Percentiles rank a stretch among this genome's conserved stretches.
Evolutionary conservation across 2,329 filamentous ascomycete species (phyloP).

Genomic region (Nemania abortiva): DNA sequence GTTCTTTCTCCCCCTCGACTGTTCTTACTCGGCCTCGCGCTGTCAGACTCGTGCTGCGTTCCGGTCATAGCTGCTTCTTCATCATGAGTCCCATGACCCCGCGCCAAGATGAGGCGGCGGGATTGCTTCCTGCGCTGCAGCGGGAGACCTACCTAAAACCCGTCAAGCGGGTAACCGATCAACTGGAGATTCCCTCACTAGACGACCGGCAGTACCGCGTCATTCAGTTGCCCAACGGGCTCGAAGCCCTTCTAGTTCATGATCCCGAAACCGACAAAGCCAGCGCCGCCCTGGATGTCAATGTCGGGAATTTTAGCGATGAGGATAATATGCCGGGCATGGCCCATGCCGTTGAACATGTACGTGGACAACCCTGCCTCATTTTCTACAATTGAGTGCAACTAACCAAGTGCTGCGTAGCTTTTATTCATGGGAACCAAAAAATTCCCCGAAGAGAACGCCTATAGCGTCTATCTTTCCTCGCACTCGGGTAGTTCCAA

Average conservation of each 20-base stretch:
- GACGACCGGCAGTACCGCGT: conserved; percentile 92
- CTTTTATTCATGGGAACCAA: conserved; percentile 98
- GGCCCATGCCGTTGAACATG: conserved; percentile 95
- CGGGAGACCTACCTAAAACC: conserved; percentile 50
- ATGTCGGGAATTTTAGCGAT: conserved; percentile 96
- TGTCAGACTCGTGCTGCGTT: conserved; percentile 25
- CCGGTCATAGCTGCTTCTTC: conserved; percentile 29
- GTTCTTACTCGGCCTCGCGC: conserved; percentile 23
- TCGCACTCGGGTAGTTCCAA: conserved; percentile 93
- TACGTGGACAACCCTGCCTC: conserved; percentile 51
- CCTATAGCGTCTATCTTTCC: conserved; percentile 92
- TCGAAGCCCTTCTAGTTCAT: conserved; percentile 93
- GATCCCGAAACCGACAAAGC: conserved; percentile 97
- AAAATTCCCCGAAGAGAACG: conserved; percentile 97
- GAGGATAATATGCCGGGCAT: conserved; percentile 91
- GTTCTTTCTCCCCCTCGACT: conserved; percentile 21
- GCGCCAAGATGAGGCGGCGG: conserved; percentile 46
- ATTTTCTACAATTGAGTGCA: background rate
- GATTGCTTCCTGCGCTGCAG: conserved; percentile 44
- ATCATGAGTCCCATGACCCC: conserved; percentile 44
- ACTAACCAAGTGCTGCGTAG: conserved; percentile 52
- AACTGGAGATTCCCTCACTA: conserved; percentile 51
- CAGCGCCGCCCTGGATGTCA: conserved; percentile 93
- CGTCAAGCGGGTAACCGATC: conserved; percentile 53
- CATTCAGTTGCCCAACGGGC: conserved; percentile 83